A percentile compares a stretch with the other conserved stretches of the same genome.
Evolutionary conservation across 768 basidiomycete genomes (phyloP).

Genomic region (Clitopilus hobsonii): DNA sequence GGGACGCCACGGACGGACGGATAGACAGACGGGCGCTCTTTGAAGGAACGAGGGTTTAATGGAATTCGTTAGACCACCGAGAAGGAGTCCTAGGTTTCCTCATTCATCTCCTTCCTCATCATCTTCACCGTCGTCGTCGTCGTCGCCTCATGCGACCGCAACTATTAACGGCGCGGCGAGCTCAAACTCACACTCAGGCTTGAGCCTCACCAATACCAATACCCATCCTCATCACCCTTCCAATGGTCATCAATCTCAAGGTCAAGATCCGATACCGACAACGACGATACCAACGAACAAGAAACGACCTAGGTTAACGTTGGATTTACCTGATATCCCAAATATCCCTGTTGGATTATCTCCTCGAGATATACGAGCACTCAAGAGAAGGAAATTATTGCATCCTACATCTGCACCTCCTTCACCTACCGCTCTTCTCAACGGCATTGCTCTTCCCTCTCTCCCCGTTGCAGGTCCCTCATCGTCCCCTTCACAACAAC

Average conservation of each 20-base stretch:
- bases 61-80: not conserved
- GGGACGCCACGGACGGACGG: not conserved
- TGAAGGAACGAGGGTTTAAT: not conserved
- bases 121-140: not conserved
- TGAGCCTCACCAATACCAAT: too few relatives aligned
- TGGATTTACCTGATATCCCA: not conserved
- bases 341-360: not conserved
- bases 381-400: not conserved
- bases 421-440: not conserved
- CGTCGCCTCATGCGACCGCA: not conserved
- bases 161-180: not conserved
- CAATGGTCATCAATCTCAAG: not conserved
- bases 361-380: not conserved
- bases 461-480: not conserved
- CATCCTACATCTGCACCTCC: not conserved
- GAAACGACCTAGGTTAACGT: not conserved
- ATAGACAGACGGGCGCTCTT: not conserved
- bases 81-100: slow-evolving; percentile 1
- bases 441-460: not conserved
- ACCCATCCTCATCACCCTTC: not conserved
- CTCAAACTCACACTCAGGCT: not conserved
- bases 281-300: not conserved
- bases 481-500: not conserved
- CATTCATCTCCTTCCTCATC: not conserved
- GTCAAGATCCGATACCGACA: not conserved